Evolutionary conservation across 805 yeast genomes (phyloP).

Genomic region (Blastobotrys muscicola): DNA sequence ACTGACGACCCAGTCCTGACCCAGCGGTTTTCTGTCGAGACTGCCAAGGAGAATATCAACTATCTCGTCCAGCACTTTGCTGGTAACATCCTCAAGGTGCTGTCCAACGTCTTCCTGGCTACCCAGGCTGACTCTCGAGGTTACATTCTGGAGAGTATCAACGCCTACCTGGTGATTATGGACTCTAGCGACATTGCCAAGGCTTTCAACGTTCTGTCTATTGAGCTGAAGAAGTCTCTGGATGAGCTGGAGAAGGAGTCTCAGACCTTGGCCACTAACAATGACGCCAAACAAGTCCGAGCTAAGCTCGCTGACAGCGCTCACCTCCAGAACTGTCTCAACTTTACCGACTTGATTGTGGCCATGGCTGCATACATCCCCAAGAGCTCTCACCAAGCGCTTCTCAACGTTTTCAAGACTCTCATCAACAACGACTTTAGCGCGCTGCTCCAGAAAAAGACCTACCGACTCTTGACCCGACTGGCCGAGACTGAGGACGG

Average conservation of each 20-base stretch:
- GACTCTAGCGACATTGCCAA: slow-evolving; percentile 54
- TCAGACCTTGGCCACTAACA: slow-evolving; percentile 25
- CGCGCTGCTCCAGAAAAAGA: slow-evolving; percentile 75
- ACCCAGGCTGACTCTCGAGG: slow-evolving; percentile 78
- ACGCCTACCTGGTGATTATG: slow-evolving; percentile 64
- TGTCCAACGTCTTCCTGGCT: slow-evolving; percentile 88
- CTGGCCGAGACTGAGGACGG: slow-evolving; percentile 66
- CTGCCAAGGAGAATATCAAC: slow-evolving; percentile 48
- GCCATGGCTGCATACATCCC: slow-evolving; percentile 83
- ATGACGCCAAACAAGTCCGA: slow-evolving; percentile 26
- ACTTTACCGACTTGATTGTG: slow-evolving; percentile 87
- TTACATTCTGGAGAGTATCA: slow-evolving; percentile 77
- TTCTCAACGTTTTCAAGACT: slow-evolving; percentile 66
- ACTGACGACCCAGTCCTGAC: slow-evolving; percentile 50
- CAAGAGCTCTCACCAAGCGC: slow-evolving; percentile 53
- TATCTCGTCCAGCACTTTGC: slow-evolving; percentile 49
- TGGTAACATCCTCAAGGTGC: slow-evolving; percentile 69
- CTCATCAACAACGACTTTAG: slow-evolving; percentile 47
- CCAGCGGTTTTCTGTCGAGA: slow-evolving; percentile 48
- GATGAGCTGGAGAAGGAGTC: slow-evolving; percentile 39
- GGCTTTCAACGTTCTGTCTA: slow-evolving; percentile 68
- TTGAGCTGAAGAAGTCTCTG: slow-evolving; percentile 39
- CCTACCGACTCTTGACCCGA: slow-evolving; percentile 59
- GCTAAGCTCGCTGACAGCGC: slow-evolving; percentile 34
- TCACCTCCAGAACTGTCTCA: slow-evolving; percentile 41